phyloP scores from a whole-genome alignment of 495 filamentous ascomycete species.

The Pyrenula massariospora region DNA sequence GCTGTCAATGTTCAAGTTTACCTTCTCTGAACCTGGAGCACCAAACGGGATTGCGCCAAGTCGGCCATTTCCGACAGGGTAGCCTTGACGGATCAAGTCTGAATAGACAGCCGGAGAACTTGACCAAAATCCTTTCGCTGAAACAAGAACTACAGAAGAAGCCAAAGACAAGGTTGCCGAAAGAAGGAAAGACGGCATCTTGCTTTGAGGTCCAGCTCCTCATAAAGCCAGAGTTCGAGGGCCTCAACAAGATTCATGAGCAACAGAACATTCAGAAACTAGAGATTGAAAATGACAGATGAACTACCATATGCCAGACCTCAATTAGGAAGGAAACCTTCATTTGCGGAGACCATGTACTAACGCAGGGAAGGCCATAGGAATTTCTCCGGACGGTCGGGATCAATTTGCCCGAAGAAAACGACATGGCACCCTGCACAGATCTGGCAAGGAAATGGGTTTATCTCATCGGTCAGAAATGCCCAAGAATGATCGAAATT shows the following conservation, averaged over 20 bases:
- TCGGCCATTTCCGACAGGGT: slow-evolving; percentile 25
- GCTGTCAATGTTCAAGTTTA: slow-evolving; percentile 31
- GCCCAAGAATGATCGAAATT: too few relatives aligned
- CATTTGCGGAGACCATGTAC: background rate
- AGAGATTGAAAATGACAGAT: background rate
- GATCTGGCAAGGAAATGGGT: too few relatives aligned
- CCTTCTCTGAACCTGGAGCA: slow-evolving; percentile 17
- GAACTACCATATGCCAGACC: background rate
- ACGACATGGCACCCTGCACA: too few relatives aligned
- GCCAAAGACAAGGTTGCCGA: background rate
- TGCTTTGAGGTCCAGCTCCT: too few relatives aligned
- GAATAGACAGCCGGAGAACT: slow-evolving; percentile 10
- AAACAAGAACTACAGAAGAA: background rate
- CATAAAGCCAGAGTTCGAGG: background rate
- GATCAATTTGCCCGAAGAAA: background rate
- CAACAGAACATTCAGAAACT: background rate
- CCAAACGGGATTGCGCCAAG: slow-evolving; percentile 28
- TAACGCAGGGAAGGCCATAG: background rate
- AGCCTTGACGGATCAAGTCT: slow-evolving; percentile 16
- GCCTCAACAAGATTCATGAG: background rate
- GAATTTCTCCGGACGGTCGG: background rate
- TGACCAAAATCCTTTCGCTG: slow-evolving; percentile 5
- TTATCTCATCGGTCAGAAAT: too few relatives aligned
- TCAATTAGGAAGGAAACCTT: background rate
- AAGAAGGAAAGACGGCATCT: background rate